These are phyloP conservation scores for Arachnomyces sp. DNA, from an alignment of 2,329 filamentous ascomycete genomes.

Conservation along the genomic window DNA sequence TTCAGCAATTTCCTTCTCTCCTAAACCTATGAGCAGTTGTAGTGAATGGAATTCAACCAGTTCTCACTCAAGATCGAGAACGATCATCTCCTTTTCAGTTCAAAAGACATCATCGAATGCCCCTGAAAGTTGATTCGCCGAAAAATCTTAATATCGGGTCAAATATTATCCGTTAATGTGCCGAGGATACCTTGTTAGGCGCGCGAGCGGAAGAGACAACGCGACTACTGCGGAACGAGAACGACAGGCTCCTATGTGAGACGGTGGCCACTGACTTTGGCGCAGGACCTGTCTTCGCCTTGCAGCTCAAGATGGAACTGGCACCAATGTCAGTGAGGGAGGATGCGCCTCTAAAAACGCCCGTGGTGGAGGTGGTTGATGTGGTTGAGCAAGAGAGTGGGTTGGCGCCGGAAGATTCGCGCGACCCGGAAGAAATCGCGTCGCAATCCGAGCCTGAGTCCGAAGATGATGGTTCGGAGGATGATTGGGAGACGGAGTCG, in stretches of 20 bases:
- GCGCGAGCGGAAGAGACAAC: neutral
- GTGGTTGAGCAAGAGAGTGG: conserved; percentile 16
- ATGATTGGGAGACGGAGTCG: conserved; percentile 56
- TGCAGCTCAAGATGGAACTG: conserved; percentile 31
- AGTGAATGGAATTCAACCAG: conserved; percentile 1
- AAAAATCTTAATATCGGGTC: too few relatives aligned
- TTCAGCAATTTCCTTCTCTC: neutral
- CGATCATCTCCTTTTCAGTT: too few relatives aligned
- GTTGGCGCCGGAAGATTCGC: conserved; percentile 18
- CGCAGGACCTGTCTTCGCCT: conserved; percentile 25
- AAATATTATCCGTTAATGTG: conserved; percentile 13
- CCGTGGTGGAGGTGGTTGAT: conserved; percentile 30
- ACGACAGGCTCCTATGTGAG: conserved; percentile 27
- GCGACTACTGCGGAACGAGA: neutral
- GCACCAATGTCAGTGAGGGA: conserved; percentile 28
- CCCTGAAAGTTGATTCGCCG: too few relatives aligned
- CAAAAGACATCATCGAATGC: too few relatives aligned
- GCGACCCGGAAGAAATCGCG: conserved; percentile 24
- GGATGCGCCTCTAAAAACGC: conserved; percentile 25
- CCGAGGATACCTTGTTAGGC: conserved; percentile 21
- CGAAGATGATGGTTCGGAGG: conserved; percentile 28
- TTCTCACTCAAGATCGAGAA: too few relatives aligned
- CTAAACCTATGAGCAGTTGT: too few relatives aligned
- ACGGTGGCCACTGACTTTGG: conserved; percentile 17
- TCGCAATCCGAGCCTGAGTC: conserved; percentile 28